Evolutionary conservation across 352 stramenopile genomes (phyloP), one percentile per base, ranked within the genome.

Genomic region (Globisporangium paroecandrum): DNA sequence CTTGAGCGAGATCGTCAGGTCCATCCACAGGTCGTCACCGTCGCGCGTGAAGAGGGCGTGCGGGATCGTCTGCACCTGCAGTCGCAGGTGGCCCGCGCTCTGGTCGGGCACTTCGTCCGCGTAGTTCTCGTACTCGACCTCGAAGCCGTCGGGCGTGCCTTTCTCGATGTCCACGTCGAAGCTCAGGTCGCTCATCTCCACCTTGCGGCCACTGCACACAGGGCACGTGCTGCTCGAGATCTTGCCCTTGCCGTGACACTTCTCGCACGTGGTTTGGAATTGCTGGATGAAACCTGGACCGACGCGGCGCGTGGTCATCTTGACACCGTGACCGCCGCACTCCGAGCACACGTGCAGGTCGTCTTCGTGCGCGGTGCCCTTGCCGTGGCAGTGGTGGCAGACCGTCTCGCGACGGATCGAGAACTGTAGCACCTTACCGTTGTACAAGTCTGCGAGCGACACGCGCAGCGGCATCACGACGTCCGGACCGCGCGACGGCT

Each of bases 381-480:
- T 78, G 73, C 95, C 87, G 94, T 96, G 84, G 77, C 95, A 98
- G 75, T 98, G 95, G 20, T 95, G 79, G 76, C 96, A 99, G 58
- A 99, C 74, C 4, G 93, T 96, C 81, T 91, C 83, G 34, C 97
- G 89, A 24, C 96, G 85, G 68, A 98, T 98, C 36, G 94, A 90
- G 27, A 99, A 95, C 70, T 98, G 91, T 64, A 99, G 87, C 36
- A 87, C 88, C 64, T 98, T 94, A 61, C 98, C 97, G 54, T 96
- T 93, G 85, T 99, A 99, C 46, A 99, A 74, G 73, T 99, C 92
- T 12, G 97, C 89, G 43, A 99, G 83, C 24, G 97, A 97, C 46
- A 99, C 84, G 32, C 94, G 76, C 32, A 99, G 74, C 7, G 95
- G 96, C 66, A 99, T 93, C 20, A 90, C 69, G 8, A 91, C 75